phyloP scores from a whole-genome alignment of 23 red algal genomes.

The Cyanidioschyzon merolae region DNA sequence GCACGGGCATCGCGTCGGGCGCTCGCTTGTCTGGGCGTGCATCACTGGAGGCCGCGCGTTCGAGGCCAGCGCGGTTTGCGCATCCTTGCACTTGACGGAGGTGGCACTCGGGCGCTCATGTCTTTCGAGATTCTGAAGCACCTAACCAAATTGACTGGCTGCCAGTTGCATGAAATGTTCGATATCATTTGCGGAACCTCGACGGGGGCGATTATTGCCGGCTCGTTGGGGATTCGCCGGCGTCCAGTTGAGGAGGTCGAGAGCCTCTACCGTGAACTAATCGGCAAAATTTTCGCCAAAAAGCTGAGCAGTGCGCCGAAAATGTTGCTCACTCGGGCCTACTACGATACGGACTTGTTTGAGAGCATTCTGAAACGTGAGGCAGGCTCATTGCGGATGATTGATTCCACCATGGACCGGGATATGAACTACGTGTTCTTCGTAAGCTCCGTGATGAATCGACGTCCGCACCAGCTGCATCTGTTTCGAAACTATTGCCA shows the following conservation, averaged over 20 bases:
- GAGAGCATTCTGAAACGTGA: conserved; percentile 74
- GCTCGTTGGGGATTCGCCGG: conserved; percentile 51
- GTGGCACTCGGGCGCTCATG: conserved; percentile 85
- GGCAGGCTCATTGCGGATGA: conserved; percentile 50
- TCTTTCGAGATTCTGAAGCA: conserved; percentile 88
- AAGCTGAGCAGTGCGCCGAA: conserved; percentile 72
- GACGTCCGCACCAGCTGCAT: conserved; percentile 65
- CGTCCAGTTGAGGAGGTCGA: conserved; percentile 88
- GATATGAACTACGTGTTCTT: conserved; percentile 86
- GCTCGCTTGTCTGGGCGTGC: conserved; percentile 71
- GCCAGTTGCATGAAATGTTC: conserved; percentile 83
- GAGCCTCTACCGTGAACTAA: conserved; percentile 79
- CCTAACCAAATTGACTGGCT: conserved; percentile 62
- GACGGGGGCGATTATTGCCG: conserved; percentile 89
- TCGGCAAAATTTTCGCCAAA: conserved; percentile 87
- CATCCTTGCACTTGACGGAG: conserved; percentile 83
- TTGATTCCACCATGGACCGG: conserved; percentile 63
- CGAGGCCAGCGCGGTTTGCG: conserved; percentile 77
- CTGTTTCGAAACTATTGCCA: conserved; percentile 91
- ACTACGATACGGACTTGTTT: conserved; percentile 76
- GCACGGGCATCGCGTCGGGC: conserved; percentile 55
- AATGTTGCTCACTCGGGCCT: conserved; percentile 75
- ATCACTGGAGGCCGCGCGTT: conserved; percentile 72
- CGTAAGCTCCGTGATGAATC: conserved; percentile 72
- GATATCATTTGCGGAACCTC: conserved; percentile 90